Evolutionary conservation across 768 basidiomycete species (phyloP).

Genomic region (Brasilioporus rufonigricans): DNA sequence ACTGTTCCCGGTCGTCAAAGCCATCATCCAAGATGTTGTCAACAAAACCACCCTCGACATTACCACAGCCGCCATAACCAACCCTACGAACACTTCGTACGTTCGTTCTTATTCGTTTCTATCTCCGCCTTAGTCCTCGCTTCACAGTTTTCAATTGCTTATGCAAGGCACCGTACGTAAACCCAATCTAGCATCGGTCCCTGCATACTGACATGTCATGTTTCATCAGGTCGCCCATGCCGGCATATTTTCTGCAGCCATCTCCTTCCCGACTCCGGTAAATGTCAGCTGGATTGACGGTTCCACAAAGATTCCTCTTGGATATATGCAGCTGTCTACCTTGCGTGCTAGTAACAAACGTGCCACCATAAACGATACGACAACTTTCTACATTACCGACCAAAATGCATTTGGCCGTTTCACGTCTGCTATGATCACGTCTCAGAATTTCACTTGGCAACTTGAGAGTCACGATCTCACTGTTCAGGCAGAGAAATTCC

Average conservation of each 20-base stretch:
- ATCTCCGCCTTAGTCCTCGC: constrained; percentile 2
- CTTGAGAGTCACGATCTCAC: constrained; percentile 53
- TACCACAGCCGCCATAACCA: constrained; percentile 47
- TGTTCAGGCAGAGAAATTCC: constrained; percentile 67
- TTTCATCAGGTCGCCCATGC: constrained; percentile 57
- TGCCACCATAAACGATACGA: constrained; percentile 61
- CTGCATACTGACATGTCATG: background rate
- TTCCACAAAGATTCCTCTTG: constrained; percentile 48
- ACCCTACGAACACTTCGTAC: constrained; percentile 57
- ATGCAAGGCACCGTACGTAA: constrained; percentile 53
- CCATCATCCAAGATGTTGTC: constrained; percentile 64
- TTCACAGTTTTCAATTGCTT: constrained; percentile 46
- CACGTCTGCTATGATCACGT: constrained; percentile 61
- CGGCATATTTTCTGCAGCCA: constrained; percentile 61
- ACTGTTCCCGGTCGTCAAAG: constrained; percentile 64
- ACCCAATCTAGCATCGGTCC: background rate
- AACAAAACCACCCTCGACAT: constrained; percentile 55
- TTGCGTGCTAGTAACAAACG: constrained; percentile 53
- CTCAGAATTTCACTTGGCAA: constrained; percentile 66
- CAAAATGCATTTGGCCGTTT: constrained; percentile 60
- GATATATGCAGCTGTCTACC: constrained; percentile 46
- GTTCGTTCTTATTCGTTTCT: constrained; percentile 18
- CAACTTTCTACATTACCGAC: constrained; percentile 55
- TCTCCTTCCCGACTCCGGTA: constrained; percentile 57
- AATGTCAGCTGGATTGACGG: constrained; percentile 58